Base-by-base conservation (phyloP, 2,329 filamentous ascomycete species). In the Blastomyces gilchristii region DNA sequence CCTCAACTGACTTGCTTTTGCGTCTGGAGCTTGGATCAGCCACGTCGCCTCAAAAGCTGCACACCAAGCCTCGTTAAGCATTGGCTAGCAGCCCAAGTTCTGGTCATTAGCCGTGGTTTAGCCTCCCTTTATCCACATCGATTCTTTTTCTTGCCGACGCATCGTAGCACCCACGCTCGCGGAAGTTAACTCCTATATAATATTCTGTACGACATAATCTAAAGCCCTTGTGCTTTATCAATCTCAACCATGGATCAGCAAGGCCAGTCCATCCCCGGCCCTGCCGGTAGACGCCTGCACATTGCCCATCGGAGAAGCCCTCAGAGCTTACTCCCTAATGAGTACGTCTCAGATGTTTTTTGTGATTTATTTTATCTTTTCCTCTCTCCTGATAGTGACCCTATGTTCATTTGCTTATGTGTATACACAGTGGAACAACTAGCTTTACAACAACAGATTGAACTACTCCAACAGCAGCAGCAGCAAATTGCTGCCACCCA, bases 401-500 rank as follows among this genome's bases (percentile, higher is more conserved):
- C 9, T 43, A 25, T 41, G 49, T 56, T 66, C 53, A 66, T 58
- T 28, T 45, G 14, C 16, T 45, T 14, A 63, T 34, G n/a, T 37
- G 7, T 63, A n/a, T 71, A 28, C 18, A 56, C 31, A 93, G 91
- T 96, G 88, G 91, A 96, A 81, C 91, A 96, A 82, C 85, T 95
- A 73, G 89, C 90, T 75, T 90, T 96, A 75, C 91, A 95, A 80
- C 91, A 96, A 80, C 91, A 96, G 79, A 96, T 96, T 73, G 91
- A 96, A 78, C 83, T 92, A 72, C 82, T 96, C 73, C 93, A 97
- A 80, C 91, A 96, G 76, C 94, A 97, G 77, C 94, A 97, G 76
- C 92, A 97, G 77, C 92, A 97, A 76, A 95, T 97, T 73, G 90
- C 95, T 78, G 91, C 91, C 70, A 94, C 91, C 67, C 91, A 97